These are phyloP conservation scores for Rhodotorula sp. DNA, from an alignment of 1,284 basidiomycete species.

Conservation along the genomic window DNA sequence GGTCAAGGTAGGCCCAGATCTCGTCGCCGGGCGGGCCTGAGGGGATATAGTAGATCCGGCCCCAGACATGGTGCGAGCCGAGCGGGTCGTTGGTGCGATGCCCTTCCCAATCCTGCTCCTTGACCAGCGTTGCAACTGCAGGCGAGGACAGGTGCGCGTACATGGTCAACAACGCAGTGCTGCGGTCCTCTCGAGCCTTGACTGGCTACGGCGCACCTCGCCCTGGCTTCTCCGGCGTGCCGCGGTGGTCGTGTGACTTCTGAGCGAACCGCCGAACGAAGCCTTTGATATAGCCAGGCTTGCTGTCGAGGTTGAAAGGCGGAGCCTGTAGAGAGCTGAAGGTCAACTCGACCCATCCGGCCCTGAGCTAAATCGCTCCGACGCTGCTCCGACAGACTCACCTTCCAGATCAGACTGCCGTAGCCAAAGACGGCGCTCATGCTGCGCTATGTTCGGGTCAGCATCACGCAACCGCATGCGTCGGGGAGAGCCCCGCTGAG, in stretches of 20 bases:
- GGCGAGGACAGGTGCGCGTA: neutral
- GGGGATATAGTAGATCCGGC: constrained; percentile 35
- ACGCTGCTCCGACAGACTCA: neutral
- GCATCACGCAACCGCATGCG: neutral
- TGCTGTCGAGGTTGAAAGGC: constrained; percentile 31
- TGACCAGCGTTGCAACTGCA: constrained; percentile 37
- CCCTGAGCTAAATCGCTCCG: too few species aligned
- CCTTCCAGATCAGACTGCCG: constrained; percentile 40
- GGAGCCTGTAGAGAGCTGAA: constrained; percentile 9
- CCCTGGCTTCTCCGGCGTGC: constrained; percentile 38
- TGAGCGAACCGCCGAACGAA: constrained; percentile 84
- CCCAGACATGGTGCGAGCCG: constrained; percentile 40
- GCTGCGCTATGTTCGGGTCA: neutral
- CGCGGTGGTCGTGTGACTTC: constrained; percentile 73
- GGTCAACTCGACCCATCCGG: too few species aligned
- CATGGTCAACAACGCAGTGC: neutral
- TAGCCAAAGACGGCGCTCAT: constrained; percentile 34
- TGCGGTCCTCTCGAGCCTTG: neutral
- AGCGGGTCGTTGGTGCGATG: constrained; percentile 37
- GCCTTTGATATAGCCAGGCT: constrained; percentile 78
- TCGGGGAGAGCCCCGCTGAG: too few species aligned
- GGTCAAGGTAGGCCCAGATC: constrained; percentile 39
- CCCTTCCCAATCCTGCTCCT: constrained; percentile 29
- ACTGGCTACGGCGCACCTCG: constrained; percentile 19
- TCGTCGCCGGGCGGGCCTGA: constrained; percentile 4